phyloP scores from a whole-genome alignment of 129 eudicot species.

The Artemisia annua region DNA sequence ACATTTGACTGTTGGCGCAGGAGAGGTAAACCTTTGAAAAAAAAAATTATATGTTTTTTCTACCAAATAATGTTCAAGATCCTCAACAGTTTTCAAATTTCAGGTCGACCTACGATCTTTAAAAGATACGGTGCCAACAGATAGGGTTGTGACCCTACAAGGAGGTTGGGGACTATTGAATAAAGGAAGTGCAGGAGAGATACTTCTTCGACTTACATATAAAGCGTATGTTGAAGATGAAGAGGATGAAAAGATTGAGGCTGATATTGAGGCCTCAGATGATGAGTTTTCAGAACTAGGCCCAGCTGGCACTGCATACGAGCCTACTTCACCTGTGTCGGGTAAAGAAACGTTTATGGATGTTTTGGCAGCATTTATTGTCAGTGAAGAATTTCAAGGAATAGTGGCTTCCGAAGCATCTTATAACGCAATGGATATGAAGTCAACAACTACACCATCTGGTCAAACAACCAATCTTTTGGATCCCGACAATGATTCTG shows the following conservation, averaged over 20 bases:
- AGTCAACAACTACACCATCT: constrained; percentile 25
- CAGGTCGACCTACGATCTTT: constrained; percentile 85
- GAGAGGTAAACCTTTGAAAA: constrained; percentile 53
- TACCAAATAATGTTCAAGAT: background rate
- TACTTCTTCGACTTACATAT: constrained; percentile 76
- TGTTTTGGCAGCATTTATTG: constrained; percentile 76
- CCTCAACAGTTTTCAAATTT: background rate
- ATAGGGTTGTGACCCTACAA: constrained; percentile 61
- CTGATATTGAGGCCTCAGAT: constrained; percentile 45
- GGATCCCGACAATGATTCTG: constrained; percentile 33
- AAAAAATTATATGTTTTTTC: background rate
- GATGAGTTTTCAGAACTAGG: constrained; percentile 61
- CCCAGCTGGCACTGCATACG: constrained; percentile 34
- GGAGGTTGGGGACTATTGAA: constrained; percentile 77
- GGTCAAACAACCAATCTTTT: constrained; percentile 36
- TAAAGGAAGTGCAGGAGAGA: constrained; percentile 62
- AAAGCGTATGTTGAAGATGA: constrained; percentile 95
- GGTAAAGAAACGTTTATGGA: constrained; percentile 79
- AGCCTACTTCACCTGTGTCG: constrained; percentile 35
- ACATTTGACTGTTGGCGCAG: constrained; percentile 68
- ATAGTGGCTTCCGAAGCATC: constrained; percentile 82
- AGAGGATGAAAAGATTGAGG: constrained; percentile 59
- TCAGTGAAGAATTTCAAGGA: constrained; percentile 93
- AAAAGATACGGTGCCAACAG: constrained; percentile 86
- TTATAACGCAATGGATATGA: constrained; percentile 19